Conservation (phyloP, 2,329 filamentous ascomycete genomes). For the Stylonectria norvegica region DNA sequence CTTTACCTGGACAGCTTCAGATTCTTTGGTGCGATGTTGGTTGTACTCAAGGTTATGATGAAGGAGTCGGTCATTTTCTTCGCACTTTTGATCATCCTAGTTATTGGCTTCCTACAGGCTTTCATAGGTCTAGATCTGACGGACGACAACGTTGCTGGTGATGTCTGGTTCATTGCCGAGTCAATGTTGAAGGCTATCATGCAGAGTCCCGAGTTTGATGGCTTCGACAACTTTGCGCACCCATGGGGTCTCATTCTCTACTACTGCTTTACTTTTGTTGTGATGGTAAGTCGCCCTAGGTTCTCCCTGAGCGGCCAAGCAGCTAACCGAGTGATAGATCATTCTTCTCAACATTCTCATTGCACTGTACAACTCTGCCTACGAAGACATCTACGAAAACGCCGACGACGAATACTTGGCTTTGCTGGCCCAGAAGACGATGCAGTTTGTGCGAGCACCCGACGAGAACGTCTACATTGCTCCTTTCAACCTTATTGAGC, state of each 20-base stretch:
- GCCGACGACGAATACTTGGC: constrained; percentile 95
- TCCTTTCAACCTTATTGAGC: constrained; percentile 90
- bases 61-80: constrained; percentile 96
- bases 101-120: constrained; percentile 85
- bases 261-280: constrained; percentile 95
- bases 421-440: constrained; percentile 87
- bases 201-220: constrained; percentile 83
- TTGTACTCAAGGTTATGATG: constrained; percentile 94
- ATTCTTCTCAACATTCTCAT: constrained; percentile 94
- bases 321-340: constrained; percentile 36
- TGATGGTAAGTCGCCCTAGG: constrained; percentile 64
- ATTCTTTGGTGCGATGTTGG: constrained; percentile 98
- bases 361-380: constrained; percentile 93
- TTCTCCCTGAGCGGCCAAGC: background rate
- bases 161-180: constrained; percentile 71
- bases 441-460: constrained; percentile 93
- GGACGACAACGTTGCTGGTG: constrained; percentile 65
- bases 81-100: constrained; percentile 77
- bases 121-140: constrained; percentile 89
- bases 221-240: constrained; percentile 85
- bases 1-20: constrained; percentile 90
- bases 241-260: constrained; percentile 95
- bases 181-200: constrained; percentile 88
- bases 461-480: constrained; percentile 98
- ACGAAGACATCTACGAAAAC: constrained; percentile 91